phyloP scores from a whole-genome alignment of 1,284 basidiomycete species.

The Cerrena zonata region DNA sequence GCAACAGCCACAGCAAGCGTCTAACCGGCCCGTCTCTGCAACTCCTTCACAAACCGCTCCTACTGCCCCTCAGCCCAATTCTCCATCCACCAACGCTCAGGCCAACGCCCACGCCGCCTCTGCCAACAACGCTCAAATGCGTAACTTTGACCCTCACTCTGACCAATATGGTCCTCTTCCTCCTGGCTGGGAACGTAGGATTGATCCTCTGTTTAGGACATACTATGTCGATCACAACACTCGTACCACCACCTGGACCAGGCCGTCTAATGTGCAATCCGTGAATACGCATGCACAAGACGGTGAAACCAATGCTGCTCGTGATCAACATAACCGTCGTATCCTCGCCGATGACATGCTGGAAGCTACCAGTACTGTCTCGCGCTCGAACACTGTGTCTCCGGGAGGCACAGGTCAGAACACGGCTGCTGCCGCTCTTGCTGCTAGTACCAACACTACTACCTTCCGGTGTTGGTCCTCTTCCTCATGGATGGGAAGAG shows the following conservation, averaged over 20 bases:
- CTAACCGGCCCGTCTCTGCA: constrained; percentile 25
- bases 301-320: constrained; percentile 48
- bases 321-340: constrained; percentile 49
- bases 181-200: constrained; percentile 87
- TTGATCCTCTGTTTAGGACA: constrained; percentile 80
- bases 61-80: constrained; percentile 16
- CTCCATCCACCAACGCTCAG: constrained; percentile 31
- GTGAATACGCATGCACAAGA: constrained; percentile 41
- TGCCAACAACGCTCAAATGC: constrained; percentile 32
- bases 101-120: constrained; percentile 32
- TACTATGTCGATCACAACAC: constrained; percentile 94
- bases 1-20: constrained; percentile 13
- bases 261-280: constrained; percentile 44
- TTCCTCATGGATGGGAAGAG: constrained; percentile 98
- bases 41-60: constrained; percentile 18
- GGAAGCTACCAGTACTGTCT: constrained; percentile 36
- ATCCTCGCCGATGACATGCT: constrained; percentile 60
- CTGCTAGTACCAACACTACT: constrained; percentile 30
- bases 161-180: constrained; percentile 78
- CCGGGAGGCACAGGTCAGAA: constrained; percentile 20
- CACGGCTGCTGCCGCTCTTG: constrained; percentile 30
- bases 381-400: constrained; percentile 25
- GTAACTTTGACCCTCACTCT: constrained; percentile 62
- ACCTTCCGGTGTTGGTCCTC: constrained; percentile 59
- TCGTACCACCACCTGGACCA: constrained; percentile 91